These are phyloP conservation scores for Linderniella brevidens DNA, from an alignment of 257 asterid species.

Conservation along the genomic window DNA sequence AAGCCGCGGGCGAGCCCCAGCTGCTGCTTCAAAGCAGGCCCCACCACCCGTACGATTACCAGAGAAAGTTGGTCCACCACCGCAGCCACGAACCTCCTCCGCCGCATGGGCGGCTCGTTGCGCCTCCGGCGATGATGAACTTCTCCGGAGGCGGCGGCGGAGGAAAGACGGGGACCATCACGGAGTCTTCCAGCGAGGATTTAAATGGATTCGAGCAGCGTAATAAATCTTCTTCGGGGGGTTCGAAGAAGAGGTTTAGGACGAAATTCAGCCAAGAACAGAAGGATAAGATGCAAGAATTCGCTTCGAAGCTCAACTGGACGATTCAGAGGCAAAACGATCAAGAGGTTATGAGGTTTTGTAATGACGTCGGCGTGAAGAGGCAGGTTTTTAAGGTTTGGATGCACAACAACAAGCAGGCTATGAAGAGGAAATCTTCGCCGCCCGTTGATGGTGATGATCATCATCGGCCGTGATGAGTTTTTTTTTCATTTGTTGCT, in stretches of 20 bases:
- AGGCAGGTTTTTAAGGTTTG: slow-evolving; percentile 66
- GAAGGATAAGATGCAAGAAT: slow-evolving; percentile 54
- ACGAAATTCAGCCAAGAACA: slow-evolving; percentile 55
- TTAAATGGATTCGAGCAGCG: too few species aligned
- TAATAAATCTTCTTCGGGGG: too few species aligned
- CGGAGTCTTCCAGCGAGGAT: too few species aligned
- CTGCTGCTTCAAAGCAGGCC: background rate
- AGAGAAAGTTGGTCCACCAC: background rate
- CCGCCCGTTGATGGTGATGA: too few species aligned
- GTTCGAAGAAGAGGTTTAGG: slow-evolving; percentile 40
- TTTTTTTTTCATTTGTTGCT: too few species aligned
- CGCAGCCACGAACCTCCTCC: slow-evolving; percentile 8
- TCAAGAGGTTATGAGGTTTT: slow-evolving; percentile 35
- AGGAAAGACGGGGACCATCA: too few species aligned
- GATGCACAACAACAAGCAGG: slow-evolving; percentile 83
- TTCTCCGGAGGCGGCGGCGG: too few species aligned
- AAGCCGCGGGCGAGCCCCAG: slow-evolving; percentile 18
- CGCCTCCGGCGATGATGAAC: too few species aligned
- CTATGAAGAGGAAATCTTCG: slow-evolving; percentile 23
- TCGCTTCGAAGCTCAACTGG: slow-evolving; percentile 62
- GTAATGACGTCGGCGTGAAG: slow-evolving; percentile 41
- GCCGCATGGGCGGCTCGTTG: too few species aligned
- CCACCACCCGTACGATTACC: slow-evolving; percentile 6
- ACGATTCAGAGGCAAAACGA: slow-evolving; percentile 58
- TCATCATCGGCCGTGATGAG: too few species aligned